Evolutionary conservation across 305 asterid genomes (phyloP).

Genomic region (Rubia tinctorum): DNA sequence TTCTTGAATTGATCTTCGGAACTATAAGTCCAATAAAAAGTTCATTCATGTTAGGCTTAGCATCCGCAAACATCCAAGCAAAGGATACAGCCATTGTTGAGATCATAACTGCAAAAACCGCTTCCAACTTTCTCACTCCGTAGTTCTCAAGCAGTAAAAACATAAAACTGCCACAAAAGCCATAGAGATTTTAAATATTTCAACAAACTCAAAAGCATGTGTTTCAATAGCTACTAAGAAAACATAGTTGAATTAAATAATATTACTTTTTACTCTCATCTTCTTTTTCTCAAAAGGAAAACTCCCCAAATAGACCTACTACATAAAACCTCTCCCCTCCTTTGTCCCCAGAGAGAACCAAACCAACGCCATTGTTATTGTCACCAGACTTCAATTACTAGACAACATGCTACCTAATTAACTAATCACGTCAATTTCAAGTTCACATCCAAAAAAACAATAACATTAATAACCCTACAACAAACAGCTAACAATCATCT

Average conservation of each 20-base stretch:
- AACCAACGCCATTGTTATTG: background rate
- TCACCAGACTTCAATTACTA: background rate
- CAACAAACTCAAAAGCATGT: conserved; percentile 16
- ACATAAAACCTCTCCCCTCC: background rate
- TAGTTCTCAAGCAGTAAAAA: conserved; percentile 95
- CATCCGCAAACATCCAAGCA: conserved; percentile 97
- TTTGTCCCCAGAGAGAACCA: too few species aligned
- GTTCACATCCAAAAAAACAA: background rate
- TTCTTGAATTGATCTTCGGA: conserved; percentile 84
- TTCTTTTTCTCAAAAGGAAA: background rate
- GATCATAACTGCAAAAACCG: conserved; percentile 86
- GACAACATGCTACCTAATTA: background rate
- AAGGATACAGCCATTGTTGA: conserved; percentile 83
- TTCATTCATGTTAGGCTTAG: conserved; percentile 71
- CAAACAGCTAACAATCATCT: background rate
- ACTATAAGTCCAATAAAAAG: conserved; percentile 78
- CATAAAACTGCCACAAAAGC: conserved; percentile 57
- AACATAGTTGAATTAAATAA: too few species aligned
- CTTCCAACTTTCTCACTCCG: conserved; percentile 98
- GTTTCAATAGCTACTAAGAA: background rate
- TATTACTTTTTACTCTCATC: background rate
- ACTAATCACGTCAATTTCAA: background rate
- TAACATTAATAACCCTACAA: background rate
- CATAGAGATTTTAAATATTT: conserved; percentile 14
- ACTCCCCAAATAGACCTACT: background rate